Evolutionary conservation across 2,329 filamentous ascomycete genomes (phyloP), one percentile per base, ranked within the genome.

Genomic region (Phaeophleospora eucalypticola): DNA sequence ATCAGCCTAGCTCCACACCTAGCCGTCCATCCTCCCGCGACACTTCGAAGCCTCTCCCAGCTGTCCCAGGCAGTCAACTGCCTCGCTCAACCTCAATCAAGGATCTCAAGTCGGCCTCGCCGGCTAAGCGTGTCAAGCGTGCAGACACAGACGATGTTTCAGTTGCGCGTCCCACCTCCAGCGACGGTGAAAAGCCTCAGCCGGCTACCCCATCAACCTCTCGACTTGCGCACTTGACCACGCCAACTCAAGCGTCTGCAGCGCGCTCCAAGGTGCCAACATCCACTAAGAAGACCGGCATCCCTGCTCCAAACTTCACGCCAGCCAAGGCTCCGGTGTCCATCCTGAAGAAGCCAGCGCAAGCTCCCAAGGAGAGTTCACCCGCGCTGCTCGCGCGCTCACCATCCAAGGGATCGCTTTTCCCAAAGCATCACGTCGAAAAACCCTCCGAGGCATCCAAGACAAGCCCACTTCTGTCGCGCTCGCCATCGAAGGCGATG

Each of bases 181-280:
- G 49, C 8, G 41, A 82, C 12, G 72, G 73, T 20, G 74, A 78
- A 48, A 70, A 53, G 32, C 45, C 53, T 20, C 20, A 43, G 14
- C 38, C 53, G 4, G 73, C 70, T 45, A 71, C 71, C 8, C 74
- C 81, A 36, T 73, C 77, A 37, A 69, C 71, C 19, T 72, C 77
- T 36, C 75, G 76, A 57, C 51, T 82, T 74, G 49, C 61, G n/a
- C 59, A 65, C 21, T 71, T 91, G 21, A 79, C 83, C 66, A 94
- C 87, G 4, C 89, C 89, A 0, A 93, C 87, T 7, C 89, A 88
- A 65, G 74, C 87, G 6, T 88, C 86, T 1, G 66, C 87, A 42
- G 80, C 82, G 27, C 82, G 84, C 36, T 70, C 77, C 38, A 69
- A 76, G 45, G 81, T 74, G 55, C 69, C 78, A 36, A 78, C 75